These are phyloP conservation scores for Aspergillus tamarii DNA, from an alignment of 2,329 filamentous ascomycete species.

Conservation along the genomic window DNA sequence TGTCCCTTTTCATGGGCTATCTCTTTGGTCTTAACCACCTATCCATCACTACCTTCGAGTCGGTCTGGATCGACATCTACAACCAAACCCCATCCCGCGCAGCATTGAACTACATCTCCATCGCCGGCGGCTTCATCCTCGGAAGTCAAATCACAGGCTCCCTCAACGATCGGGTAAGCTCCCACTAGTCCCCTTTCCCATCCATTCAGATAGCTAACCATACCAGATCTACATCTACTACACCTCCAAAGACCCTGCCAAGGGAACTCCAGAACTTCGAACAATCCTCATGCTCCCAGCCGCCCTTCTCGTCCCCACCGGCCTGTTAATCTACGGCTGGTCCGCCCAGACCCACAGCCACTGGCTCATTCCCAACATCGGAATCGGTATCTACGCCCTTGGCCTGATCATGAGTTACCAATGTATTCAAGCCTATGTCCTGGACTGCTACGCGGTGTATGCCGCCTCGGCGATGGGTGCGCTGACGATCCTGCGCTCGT, in stretches of 20 bases:
- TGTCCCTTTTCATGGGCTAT: neutral
- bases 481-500: neutral
- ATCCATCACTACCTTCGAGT: neutral
- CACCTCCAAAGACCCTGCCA: neutral
- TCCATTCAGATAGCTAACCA: neutral
- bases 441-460: neutral
- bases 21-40: neutral
- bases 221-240: neutral
- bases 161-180: neutral
- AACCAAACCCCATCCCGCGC: neutral
- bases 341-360: neutral
- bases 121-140: neutral
- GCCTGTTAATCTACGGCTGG: neutral
- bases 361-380: neutral
- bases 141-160: neutral
- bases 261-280: neutral
- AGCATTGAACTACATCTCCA: neutral
- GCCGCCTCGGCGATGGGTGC: neutral
- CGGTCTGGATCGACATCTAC: neutral
- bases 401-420: neutral
- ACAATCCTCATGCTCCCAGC: neutral
- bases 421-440: slow-evolving; percentile 1
- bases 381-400: neutral
- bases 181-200: no score
- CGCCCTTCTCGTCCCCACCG: neutral